Conservation (phyloP, 208 protist species). For the Endotrypanum monterogeii region DNA sequence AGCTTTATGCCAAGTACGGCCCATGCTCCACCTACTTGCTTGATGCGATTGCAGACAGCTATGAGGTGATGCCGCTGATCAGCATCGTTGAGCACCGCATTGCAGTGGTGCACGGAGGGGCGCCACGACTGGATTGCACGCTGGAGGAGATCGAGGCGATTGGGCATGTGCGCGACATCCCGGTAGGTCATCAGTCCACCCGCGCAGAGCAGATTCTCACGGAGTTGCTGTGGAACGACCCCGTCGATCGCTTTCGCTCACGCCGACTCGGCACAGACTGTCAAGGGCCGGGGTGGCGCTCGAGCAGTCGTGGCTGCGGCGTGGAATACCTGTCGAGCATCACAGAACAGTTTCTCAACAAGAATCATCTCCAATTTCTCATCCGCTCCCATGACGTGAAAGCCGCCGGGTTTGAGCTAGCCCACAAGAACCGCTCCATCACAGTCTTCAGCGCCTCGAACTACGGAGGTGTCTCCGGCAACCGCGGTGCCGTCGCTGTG, state of each 20-base stretch:
- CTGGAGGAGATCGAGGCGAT: constrained; percentile 88
- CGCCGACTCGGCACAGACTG: constrained; percentile 65
- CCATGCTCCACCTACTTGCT: constrained; percentile 46
- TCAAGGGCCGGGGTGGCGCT: constrained; percentile 94
- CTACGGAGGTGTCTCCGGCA: constrained; percentile 91
- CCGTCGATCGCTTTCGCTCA: constrained; percentile 89
- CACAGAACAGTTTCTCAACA: constrained; percentile 95
- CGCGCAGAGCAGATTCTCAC: constrained; percentile 96
- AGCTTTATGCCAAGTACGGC: constrained; percentile 76
- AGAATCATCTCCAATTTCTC: constrained; percentile 96
- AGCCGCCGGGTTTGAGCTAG: constrained; percentile 80
- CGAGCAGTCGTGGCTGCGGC: constrained; percentile 98
- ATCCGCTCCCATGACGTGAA: constrained; percentile 94
- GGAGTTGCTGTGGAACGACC: constrained; percentile 99
- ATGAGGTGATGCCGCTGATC: constrained; percentile 88
- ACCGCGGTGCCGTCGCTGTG: constrained; percentile 96
- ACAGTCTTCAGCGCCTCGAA: constrained; percentile 90
- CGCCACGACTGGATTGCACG: constrained; percentile 88
- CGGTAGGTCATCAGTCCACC: constrained; percentile 92
- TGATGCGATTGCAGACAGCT: constrained; percentile 71
- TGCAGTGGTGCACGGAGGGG: constrained; percentile 98
- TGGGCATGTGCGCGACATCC: constrained; percentile 95
- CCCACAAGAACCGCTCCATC: constrained; percentile 65
- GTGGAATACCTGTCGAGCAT: constrained; percentile 97
- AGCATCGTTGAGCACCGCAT: constrained; percentile 92